Conservation (phyloP, 176 grass and related monocot genomes). For the Ananas comosus region DNA sequence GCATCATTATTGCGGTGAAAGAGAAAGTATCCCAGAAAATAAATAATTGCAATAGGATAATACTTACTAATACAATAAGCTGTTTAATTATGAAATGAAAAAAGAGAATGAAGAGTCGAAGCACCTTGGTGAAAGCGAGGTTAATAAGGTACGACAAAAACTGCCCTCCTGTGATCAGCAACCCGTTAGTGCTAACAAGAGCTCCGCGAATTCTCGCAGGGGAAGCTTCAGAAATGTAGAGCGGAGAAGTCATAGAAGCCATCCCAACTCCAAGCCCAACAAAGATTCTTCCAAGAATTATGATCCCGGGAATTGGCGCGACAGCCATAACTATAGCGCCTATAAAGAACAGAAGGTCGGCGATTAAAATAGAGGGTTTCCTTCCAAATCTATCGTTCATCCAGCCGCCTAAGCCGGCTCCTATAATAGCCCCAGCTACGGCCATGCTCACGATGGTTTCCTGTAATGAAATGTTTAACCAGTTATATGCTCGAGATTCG, state of each 20-base stretch:
- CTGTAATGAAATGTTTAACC: constrained; percentile 20
- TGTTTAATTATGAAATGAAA: constrained; percentile 3
- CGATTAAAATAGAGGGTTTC: constrained; percentile 64
- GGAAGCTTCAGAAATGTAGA: constrained; percentile 97
- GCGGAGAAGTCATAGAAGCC: constrained; percentile 92
- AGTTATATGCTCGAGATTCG: too few species aligned
- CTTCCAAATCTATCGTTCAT: constrained; percentile 88
- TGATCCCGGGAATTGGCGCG: constrained; percentile 56
- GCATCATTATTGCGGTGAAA: neutral
- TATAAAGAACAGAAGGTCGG: constrained; percentile 63
- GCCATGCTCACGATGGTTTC: constrained; percentile 99
- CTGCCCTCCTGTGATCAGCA: constrained; percentile 93
- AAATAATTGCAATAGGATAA: neutral
- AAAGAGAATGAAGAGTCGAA: neutral
- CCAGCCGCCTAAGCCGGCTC: constrained; percentile 89
- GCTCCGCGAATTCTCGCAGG: constrained; percentile 88
- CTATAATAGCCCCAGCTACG: constrained; percentile 87
- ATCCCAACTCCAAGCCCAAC: constrained; percentile 94
- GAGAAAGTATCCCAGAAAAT: neutral
- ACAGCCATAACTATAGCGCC: constrained; percentile 72
- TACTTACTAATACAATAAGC: neutral
- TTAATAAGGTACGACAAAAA: constrained; percentile 94
- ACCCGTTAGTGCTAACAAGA: constrained; percentile 80
- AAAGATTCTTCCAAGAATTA: constrained; percentile 88
- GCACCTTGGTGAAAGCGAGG: constrained; percentile 81